A percentile compares a stretch with the other conserved stretches of the same genome.
phyloP scores from a whole-genome alignment of 768 basidiomycete genomes.

The Multifurca ochricompacta region DNA sequence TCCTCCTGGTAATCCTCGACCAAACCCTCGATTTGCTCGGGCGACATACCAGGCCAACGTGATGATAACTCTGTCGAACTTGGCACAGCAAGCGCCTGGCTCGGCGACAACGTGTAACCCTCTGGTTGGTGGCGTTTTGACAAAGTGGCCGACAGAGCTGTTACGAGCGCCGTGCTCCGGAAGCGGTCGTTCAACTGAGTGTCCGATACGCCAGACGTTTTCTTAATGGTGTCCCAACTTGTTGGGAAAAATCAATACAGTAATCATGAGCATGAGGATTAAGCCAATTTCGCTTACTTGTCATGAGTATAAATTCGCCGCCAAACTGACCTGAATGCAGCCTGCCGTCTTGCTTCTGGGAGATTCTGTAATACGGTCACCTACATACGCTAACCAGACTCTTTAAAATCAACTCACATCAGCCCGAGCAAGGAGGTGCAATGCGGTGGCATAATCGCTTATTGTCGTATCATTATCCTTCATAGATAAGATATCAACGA shows the following conservation, averaged over 20 bases:
- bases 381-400: too few relatives aligned
- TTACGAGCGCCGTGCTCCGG: constrained; percentile 65
- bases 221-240: constrained; percentile 74
- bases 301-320: constrained; percentile 83
- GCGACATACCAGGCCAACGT: constrained; percentile 67
- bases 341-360: constrained; percentile 59
- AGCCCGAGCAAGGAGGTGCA: constrained; percentile 54
- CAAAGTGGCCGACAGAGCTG: constrained; percentile 47
- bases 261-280: background rate
- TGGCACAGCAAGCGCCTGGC: constrained; percentile 52
- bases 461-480: constrained; percentile 63
- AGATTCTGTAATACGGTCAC: constrained; percentile 38
- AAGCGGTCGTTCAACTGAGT: constrained; percentile 66
- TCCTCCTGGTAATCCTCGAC: constrained; percentile 55
- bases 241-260: background rate
- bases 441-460: constrained; percentile 61
- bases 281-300: constrained; percentile 45
- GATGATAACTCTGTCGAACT: constrained; percentile 52
- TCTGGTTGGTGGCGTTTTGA: constrained; percentile 34
- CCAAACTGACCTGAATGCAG: constrained; percentile 76
- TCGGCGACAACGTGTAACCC: constrained; percentile 48
- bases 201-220: constrained; percentile 71
- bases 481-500: constrained; percentile 75
- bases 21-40: constrained; percentile 54
- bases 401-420: constrained; percentile 32